Base-by-base conservation (phyloP, 139 green algal genomes). In the Raphidocelis subcapitata region DNA sequence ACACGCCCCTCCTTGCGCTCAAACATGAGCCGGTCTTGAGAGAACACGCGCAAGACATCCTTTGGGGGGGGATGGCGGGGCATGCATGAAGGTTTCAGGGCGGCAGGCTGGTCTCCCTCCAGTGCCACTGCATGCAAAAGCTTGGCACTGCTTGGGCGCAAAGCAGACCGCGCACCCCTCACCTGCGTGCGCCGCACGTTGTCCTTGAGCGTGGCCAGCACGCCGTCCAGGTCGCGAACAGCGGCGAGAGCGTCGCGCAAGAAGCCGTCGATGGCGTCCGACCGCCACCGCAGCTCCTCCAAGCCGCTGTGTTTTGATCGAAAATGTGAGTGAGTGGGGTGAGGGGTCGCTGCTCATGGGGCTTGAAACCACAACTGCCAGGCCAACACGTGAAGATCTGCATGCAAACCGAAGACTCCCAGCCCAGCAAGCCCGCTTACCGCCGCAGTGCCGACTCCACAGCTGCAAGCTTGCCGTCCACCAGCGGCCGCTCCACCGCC, bases 11-110 rank as follows among this genome's bases (percentile, higher is more conserved):
- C 71, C 49, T 96, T 97, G 65, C 92, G 84, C 36, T 94, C 89
- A 79, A 97, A 94, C 81, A 96, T 91, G 29, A 91, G 75, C 74
- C 94, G 92, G n/a, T 82, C 79, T 72, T 91, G 83, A 88, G n/a
- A n/a, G n/a, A 90, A 95, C 4, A 44, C 49, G 12, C 75, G 36
- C 23, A 91, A 74, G 2, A 70, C n/a, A 8, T 77, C 70, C 20
- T 54, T 49, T 49, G 41, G 41, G 12, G 41, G 41, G 8, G n/a
- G n/a, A n/a, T n/a, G n/a, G n/a, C n/a, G n/a, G n/a, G n/a, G n/a
- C n/a, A n/a, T n/a, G n/a, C n/a, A n/a, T n/a, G n/a, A n/a, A n/a
- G n/a, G n/a, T n/a, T n/a, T n/a, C n/a, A n/a, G n/a, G n/a, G n/a
- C n/a, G n/a, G n/a, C n/a, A n/a, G n/a, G n/a, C n/a, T n/a, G n/a